Percentiles rank a stretch among this genome's conserved stretches.
Evolutionary conservation across 495 filamentous ascomycete genomes (phyloP).

Genomic region (Penicillium nucicola): DNA sequence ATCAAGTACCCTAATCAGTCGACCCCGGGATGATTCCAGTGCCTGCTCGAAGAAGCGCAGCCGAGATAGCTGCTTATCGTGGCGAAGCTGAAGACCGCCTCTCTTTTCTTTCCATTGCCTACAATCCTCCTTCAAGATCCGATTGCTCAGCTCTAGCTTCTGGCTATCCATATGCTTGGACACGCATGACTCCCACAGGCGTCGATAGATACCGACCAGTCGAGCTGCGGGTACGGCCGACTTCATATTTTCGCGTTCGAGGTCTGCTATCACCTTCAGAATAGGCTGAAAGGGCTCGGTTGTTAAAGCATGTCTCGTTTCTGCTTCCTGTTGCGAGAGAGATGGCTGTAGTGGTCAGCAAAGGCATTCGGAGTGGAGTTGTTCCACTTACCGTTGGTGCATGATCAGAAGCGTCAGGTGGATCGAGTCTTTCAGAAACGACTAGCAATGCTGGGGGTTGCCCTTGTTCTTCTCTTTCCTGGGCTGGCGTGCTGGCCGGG

Average conservation of each 20-base stretch:
- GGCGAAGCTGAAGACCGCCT: slow-evolving; percentile 3
- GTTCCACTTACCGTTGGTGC: background rate
- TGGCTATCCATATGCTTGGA: slow-evolving; percentile 2
- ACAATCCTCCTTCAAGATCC: background rate
- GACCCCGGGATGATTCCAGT: slow-evolving; percentile 1
- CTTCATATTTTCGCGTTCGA: background rate
- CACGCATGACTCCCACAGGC: background rate
- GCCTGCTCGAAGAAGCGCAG: slow-evolving; percentile 3
- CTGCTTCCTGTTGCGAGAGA: background rate
- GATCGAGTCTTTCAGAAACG: background rate
- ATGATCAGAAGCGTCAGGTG: background rate
- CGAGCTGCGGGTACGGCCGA: background rate
- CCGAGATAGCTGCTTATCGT: slow-evolving; percentile 5
- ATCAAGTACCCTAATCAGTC: slow-evolving; percentile 3
- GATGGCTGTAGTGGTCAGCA: background rate
- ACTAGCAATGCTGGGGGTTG: background rate
- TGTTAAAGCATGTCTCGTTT: background rate
- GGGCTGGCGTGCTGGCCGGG: background rate
- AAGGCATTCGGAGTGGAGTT: background rate
- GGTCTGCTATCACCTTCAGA: background rate
- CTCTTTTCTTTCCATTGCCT: slow-evolving; percentile 1
- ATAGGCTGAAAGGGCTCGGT: background rate
- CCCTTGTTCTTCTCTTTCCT: background rate
- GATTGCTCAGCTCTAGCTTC: background rate
- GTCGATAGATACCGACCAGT: background rate